Evolutionary conservation across 768 basidiomycete genomes (phyloP).

Genomic region (Trametes elegans): DNA sequence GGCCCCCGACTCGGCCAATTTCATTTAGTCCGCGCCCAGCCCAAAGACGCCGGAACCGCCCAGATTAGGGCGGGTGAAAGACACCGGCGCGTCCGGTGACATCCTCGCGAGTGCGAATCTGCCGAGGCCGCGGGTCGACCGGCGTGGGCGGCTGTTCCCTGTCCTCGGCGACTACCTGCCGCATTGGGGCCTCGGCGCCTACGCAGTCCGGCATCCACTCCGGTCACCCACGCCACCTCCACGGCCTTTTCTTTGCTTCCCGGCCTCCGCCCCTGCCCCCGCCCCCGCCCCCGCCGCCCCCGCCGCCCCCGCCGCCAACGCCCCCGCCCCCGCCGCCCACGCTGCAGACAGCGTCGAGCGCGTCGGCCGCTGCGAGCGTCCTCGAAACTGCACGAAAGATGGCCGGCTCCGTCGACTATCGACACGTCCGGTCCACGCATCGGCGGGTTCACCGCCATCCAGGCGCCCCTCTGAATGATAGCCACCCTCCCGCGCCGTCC

Average conservation of each 20-base stretch:
- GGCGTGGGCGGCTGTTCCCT: too few species aligned
- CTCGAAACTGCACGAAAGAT: too few species aligned
- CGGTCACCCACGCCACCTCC: constrained; percentile 3
- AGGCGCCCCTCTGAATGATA: too few species aligned
- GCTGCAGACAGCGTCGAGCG: too few species aligned
- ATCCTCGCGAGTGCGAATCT: too few species aligned
- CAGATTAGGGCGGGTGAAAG: constrained; percentile 9
- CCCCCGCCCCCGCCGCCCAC: not conserved
- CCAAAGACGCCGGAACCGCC: constrained; percentile 14
- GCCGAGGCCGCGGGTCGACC: too few species aligned
- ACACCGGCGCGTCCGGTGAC: constrained; percentile 14
- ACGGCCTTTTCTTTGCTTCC: constrained; percentile 21
- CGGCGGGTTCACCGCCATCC: too few species aligned
- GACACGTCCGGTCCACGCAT: too few species aligned
- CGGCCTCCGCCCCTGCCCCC: not conserved
- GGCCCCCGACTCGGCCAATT: not conserved
- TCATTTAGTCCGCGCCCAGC: not conserved
- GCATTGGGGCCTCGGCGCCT: not conserved
- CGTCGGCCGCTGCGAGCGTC: too few species aligned
- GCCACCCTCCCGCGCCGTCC: too few species aligned
- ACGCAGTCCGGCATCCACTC: constrained; percentile 3
- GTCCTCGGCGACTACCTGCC: too few species aligned
- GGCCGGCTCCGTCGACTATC: too few species aligned
- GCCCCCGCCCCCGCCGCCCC: not conserved
- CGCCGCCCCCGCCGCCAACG: not conserved